Percentiles rank a stretch among this genome's conserved stretches.
Conservation (phyloP, 2,329 filamentous ascomycete species). For the Clonostachys chloroleuca region DNA sequence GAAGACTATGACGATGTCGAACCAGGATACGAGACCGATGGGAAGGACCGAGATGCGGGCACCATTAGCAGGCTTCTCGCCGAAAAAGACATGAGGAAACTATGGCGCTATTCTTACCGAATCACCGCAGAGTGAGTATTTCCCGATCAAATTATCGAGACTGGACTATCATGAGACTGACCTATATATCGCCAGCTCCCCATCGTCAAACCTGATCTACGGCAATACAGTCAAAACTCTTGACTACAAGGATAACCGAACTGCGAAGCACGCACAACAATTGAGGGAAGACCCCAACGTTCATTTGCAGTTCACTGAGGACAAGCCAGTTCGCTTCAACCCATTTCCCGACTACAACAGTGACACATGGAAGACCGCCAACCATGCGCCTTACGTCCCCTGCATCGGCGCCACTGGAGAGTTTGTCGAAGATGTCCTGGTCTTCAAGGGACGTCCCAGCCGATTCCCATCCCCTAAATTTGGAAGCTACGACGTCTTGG, state of each 20-base stretch:
- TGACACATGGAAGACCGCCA: conserved; percentile 49
- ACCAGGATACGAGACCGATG: conserved; percentile 28
- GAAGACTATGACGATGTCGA: conserved; percentile 27
- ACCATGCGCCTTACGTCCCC: conserved; percentile 53
- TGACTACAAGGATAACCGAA: conserved; percentile 29
- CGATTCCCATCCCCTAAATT: conserved; percentile 57
- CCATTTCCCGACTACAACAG: conserved; percentile 71
- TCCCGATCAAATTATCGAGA: neutral
- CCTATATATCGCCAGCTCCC: conserved; percentile 21
- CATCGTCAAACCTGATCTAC: conserved; percentile 48
- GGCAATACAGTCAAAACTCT: conserved; percentile 49
- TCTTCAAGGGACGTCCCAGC: conserved; percentile 57
- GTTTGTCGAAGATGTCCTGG: conserved; percentile 55
- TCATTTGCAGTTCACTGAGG: conserved; percentile 31
- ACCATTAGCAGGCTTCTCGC: conserved; percentile 25
- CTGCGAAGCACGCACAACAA: conserved; percentile 18
- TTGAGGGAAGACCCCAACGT: conserved; percentile 25
- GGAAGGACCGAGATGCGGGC: conserved; percentile 21
- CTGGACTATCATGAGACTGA: neutral
- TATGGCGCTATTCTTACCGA: conserved; percentile 32
- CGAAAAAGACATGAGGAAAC: conserved; percentile 36
- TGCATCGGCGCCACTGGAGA: conserved; percentile 63
- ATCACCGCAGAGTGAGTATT: conserved; percentile 31
- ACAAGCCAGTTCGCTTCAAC: conserved; percentile 55
- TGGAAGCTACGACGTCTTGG: conserved; percentile 57